A percentile compares a stretch with the other conserved stretches of the same genome.
These are phyloP conservation scores for Fusarium poae DNA, from an alignment of 2,329 filamentous ascomycete genomes.

Conservation along the genomic window DNA sequence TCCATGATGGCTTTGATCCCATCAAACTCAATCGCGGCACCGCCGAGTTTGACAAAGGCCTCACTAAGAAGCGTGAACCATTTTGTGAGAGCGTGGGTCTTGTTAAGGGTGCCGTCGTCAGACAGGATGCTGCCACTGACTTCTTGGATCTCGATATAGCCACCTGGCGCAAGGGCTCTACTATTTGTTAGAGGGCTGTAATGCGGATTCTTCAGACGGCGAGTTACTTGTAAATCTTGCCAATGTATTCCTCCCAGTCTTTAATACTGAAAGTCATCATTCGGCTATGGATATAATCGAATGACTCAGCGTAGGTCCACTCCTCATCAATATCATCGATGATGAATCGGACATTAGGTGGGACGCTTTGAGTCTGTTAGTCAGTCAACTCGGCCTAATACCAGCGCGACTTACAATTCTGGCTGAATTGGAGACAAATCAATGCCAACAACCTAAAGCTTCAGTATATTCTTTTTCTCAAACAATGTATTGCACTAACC, in stretches of 20 bases:
- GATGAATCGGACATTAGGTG: constrained; percentile 14
- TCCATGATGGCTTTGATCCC: constrained; percentile 16
- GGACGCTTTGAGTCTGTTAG: background rate
- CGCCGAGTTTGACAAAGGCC: constrained; percentile 8
- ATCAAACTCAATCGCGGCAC: background rate
- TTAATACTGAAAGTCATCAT: constrained; percentile 26
- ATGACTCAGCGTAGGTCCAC: constrained; percentile 7
- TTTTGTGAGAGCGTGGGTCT: background rate
- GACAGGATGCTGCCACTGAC: background rate
- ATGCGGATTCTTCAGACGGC: accelerated
- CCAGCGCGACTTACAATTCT: background rate
- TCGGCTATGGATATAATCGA: constrained; percentile 29
- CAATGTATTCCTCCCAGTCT: constrained; percentile 1
- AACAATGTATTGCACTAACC: accelerated
- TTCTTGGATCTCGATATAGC: constrained; percentile 19
- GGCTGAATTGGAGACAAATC: constrained; percentile 19
- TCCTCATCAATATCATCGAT: constrained; percentile 26
- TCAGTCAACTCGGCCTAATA: accelerated
- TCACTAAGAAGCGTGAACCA: constrained; percentile 12
- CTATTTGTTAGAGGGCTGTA: accelerated
- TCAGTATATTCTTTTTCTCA: accelerated
- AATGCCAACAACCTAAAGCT: background rate
- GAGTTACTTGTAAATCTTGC: constrained; percentile 16
- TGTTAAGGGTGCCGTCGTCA: constrained; percentile 3
- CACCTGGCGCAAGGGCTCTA: constrained; percentile 5